Conservation (phyloP, 352 stramenopile species). For the Pythium monospermum region DNA sequence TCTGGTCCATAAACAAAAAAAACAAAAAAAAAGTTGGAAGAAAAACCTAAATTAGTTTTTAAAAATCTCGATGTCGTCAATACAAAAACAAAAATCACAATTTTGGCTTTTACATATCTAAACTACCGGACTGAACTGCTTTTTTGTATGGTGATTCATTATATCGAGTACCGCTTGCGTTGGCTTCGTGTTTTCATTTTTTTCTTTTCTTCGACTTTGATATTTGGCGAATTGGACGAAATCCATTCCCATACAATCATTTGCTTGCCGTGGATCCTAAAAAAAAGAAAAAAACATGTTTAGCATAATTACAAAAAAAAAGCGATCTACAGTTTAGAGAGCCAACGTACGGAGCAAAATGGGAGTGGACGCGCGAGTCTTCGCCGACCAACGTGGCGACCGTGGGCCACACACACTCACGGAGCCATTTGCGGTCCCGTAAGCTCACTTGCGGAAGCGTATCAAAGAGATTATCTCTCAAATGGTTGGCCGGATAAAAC, state of each 20-base stretch:
- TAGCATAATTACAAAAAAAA: neutral
- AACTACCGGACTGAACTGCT: no score
- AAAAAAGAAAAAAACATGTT: slow-evolving; percentile 11
- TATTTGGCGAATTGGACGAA: slow-evolving; percentile 33
- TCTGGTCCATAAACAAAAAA: no score
- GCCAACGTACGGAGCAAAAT: slow-evolving; percentile 36
- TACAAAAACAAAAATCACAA: neutral
- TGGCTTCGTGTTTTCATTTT: slow-evolving; percentile 5
- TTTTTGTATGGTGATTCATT: no score
- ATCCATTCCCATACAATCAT: slow-evolving; percentile 63
- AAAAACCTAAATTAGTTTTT: no score
- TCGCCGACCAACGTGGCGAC: slow-evolving; percentile 44
- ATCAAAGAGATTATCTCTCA: slow-evolving; percentile 63
- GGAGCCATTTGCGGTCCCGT: slow-evolving; percentile 47
- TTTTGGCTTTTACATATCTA: no score
- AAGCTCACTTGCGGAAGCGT: slow-evolving; percentile 23
- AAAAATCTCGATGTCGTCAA: no score
- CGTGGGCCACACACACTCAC: slow-evolving; percentile 50
- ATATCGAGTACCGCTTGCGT: slow-evolving; percentile 23
- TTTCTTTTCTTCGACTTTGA: slow-evolving; percentile 16
- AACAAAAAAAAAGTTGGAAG: no score
- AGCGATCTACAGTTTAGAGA: neutral
- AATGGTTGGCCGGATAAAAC: slow-evolving; percentile 47
- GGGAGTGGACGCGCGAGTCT: slow-evolving; percentile 47
- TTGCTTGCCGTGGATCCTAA: slow-evolving; percentile 28